A percentile compares a stretch with the other conserved stretches of the same genome.
Conservation (phyloP, 1,284 basidiomycete genomes). For the Schizophyllum amplum region DNA sequence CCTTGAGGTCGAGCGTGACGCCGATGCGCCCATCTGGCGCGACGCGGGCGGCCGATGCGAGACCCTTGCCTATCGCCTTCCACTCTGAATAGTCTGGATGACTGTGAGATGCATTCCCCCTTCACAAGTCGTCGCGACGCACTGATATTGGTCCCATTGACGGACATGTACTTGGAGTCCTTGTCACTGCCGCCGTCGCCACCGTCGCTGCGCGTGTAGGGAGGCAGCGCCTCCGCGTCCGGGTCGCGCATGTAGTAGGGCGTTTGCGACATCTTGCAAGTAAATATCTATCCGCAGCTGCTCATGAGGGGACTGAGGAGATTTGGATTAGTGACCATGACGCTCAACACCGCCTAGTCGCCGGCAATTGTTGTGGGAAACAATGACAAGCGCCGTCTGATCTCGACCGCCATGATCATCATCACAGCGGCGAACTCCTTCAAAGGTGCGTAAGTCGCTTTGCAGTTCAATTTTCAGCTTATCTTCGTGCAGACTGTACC, state of each 20-base stretch:
- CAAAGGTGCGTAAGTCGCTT: too few relatives aligned
- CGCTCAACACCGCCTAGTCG: too few relatives aligned
- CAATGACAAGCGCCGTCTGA: not conserved
- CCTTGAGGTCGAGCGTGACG: constrained; percentile 37
- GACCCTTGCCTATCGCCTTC: constrained; percentile 25
- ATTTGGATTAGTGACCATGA: too few relatives aligned
- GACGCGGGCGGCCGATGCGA: constrained; percentile 27
- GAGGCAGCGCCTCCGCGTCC: not conserved
- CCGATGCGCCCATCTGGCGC: constrained; percentile 32
- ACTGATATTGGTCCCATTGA: not conserved
- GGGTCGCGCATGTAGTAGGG: not conserved
- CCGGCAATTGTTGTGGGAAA: not conserved
- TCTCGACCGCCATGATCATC: not conserved
- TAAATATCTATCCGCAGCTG: not conserved
- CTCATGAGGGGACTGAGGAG: too few relatives aligned
- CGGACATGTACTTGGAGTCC: not conserved
- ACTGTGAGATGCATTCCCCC: not conserved
- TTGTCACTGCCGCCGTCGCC: not conserved
- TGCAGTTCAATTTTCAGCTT: too few relatives aligned
- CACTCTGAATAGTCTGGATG: constrained; percentile 20
- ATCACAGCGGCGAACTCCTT: not conserved
- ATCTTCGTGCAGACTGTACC: too few relatives aligned
- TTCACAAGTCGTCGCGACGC: too few relatives aligned
- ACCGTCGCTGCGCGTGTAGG: not conserved
- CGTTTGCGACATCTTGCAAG: not conserved